A percentile compares a stretch with the other conserved stretches of the same genome.
Evolutionary conservation across 2,329 filamentous ascomycete genomes (phyloP).

Genomic region (Aspergillus sp.): DNA sequence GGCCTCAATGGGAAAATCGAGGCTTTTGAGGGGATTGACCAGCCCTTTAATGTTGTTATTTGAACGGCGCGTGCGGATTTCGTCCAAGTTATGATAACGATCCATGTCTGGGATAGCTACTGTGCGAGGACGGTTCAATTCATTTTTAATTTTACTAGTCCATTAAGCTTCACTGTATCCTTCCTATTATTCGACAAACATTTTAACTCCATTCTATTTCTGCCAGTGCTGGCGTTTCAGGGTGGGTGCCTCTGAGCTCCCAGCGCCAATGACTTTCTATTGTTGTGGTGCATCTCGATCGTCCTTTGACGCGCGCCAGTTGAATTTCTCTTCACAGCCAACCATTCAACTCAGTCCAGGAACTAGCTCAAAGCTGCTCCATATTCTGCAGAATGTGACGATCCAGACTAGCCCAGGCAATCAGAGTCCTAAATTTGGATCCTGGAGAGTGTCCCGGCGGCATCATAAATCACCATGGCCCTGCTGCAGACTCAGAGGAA

Average conservation of each 20-base stretch:
- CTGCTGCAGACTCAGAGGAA: not conserved
- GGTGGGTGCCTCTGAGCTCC: not conserved
- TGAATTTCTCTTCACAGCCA: conserved; percentile 11
- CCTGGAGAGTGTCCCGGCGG: not conserved
- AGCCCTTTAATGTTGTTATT: conserved; percentile 38
- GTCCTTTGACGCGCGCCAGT: conserved; percentile 19
- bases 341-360: not conserved
- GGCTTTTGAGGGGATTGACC: conserved; percentile 68
- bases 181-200: not conserved
- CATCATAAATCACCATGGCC: not conserved
- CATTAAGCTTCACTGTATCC: not conserved
- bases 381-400: conserved; percentile 3
- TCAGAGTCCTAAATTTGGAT: conserved; percentile 1
- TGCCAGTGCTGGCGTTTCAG: conserved; percentile 9
- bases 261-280: conserved; percentile 9
- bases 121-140: not conserved
- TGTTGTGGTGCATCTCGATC: not conserved
- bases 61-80: not conserved
- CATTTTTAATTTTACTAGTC: not conserved
- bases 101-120: not conserved
- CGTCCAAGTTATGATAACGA: not conserved
- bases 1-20: conserved; percentile 59
- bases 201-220: conserved; percentile 1
- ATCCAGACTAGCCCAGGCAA: not conserved
- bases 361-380: not conserved